Conservation (phyloP, 176 grass and related monocot genomes). For the Avena atlantica region DNA sequence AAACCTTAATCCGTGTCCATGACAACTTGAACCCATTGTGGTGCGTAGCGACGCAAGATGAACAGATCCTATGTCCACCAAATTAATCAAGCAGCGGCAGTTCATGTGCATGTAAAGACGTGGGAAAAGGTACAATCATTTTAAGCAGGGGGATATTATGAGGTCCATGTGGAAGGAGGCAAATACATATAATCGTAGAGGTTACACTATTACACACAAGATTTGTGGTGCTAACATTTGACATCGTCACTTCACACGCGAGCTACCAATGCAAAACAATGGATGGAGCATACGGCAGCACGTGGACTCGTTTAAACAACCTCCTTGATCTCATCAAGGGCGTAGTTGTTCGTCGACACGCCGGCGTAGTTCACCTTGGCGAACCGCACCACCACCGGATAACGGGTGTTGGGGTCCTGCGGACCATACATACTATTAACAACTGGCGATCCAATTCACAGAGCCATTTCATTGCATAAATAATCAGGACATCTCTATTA, state of each 20-base stretch:
- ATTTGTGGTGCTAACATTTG: conserved; percentile 23
- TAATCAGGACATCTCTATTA: not conserved
- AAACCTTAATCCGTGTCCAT: too few species aligned
- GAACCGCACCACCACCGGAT: conserved; percentile 88
- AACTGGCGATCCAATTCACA: not conserved
- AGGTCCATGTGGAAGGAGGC: not conserved
- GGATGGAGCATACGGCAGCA: not conserved
- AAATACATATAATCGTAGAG: conserved; percentile 32
- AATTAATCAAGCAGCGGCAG: not conserved
- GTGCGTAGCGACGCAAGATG: too few species aligned
- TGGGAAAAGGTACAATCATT: not conserved
- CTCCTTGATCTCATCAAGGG: conserved; percentile 85
- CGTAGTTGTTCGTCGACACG: conserved; percentile 96
- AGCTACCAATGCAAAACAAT: conserved; percentile 16
- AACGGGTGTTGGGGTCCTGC: conserved; percentile 78
- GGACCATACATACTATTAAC: not conserved
- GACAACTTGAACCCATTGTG: too few species aligned
- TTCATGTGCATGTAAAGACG: not conserved
- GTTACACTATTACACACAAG: conserved; percentile 49
- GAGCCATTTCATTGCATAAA: not conserved
- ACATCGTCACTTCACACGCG: not conserved
- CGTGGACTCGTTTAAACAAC: conserved; percentile 51
- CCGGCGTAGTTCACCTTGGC: conserved; percentile 86
- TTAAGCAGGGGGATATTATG: not conserved
- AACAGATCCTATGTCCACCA: too few species aligned